A percentile compares a stretch with the other conserved stretches of the same genome.
Evolutionary conservation across 2,329 filamentous ascomycete genomes (phyloP).

Genomic region (Paracamarosporium sp.): DNA sequence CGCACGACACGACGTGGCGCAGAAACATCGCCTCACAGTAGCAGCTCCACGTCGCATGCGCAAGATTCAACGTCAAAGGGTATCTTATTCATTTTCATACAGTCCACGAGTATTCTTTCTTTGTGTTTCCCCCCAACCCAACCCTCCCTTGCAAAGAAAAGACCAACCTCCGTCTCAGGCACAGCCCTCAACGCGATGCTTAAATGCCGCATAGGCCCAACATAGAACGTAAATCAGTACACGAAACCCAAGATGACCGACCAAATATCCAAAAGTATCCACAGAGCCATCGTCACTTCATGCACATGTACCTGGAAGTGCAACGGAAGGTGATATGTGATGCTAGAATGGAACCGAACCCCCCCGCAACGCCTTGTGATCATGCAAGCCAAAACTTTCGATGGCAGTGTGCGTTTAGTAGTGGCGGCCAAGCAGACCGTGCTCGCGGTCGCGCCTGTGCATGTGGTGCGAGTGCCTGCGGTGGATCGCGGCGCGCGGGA

Average conservation of each 20-base stretch:
- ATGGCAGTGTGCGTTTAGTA: slow-evolving; percentile 11
- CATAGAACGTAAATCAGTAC: background rate
- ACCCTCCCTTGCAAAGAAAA: background rate
- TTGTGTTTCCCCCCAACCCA: background rate
- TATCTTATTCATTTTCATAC: background rate
- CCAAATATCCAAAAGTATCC: background rate
- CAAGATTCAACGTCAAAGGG: background rate
- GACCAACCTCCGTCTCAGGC: slow-evolving; percentile 17
- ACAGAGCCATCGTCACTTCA: slow-evolving; percentile 1
- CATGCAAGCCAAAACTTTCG: background rate
- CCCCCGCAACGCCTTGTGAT: background rate
- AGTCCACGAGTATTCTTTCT: background rate
- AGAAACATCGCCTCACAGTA: background rate
- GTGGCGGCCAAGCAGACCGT: slow-evolving; percentile 22
- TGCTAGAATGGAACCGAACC: background rate
- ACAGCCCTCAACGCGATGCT: slow-evolving; percentile 19
- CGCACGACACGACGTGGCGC: background rate
- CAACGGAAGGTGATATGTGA: background rate
- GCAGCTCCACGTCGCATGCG: background rate
- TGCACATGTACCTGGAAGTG: background rate
- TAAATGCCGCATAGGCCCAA: background rate
- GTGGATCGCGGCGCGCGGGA: slow-evolving; percentile 17
- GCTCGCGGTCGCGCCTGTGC: slow-evolving; percentile 35
- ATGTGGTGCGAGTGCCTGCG: slow-evolving; percentile 34
- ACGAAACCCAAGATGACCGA: background rate